Base-by-base conservation (phyloP, 495 filamentous ascomycete genomes). In the Podospora australis region DNA sequence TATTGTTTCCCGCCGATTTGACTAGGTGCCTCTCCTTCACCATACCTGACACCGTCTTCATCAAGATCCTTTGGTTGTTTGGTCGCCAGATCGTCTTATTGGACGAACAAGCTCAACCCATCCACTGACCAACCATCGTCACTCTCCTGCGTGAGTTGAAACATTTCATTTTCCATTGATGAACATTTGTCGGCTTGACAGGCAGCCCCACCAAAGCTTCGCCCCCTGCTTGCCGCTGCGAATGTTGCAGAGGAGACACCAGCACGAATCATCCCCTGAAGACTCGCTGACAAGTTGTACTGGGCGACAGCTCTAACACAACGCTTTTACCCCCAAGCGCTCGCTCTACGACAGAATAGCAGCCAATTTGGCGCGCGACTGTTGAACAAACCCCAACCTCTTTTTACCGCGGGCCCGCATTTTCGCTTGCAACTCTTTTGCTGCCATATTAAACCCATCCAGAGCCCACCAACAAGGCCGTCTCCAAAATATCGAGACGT, bases 271-370 rank as follows among this genome's bases (percentile, higher is more conserved):
- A 64, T 43, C 46, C 44, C 39, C 39, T 44, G 49, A 14, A 47
- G 28, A 24, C 48, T 32, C 19, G 4, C 50, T 51, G 49, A 54
- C 53, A 49, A 48, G 60, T 61, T 44, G 53, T 54, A 65, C 54
- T 46, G 59, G 63, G 63, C 63, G 63, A 64, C 58, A 64, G 50
- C 63, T 66, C 63, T 53, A 64, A 65, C 62, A 60, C 52, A 36
- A 17, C 32, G 32, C n/a, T n/a, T n/a, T n/a, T n/a, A n/a, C n/a
- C n/a, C n/a, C 40, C 58, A 53, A 40, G 47, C 34, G 34, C 44
- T 34, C 40, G 48, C 52, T 36, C 49, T 42, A 45, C 50, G 39
- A 50, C 42, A 36, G 40, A 47, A 30, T 30, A 40, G 36, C 50
- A 49, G 46, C 39, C 59, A 30, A n/a, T 49, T 64, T 60, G 58